A percentile compares a stretch with the other conserved stretches of the same genome.
Evolutionary conservation across 169 alveolate genomes (phyloP).

Genomic region (Cryptosporidium bovis): DNA sequence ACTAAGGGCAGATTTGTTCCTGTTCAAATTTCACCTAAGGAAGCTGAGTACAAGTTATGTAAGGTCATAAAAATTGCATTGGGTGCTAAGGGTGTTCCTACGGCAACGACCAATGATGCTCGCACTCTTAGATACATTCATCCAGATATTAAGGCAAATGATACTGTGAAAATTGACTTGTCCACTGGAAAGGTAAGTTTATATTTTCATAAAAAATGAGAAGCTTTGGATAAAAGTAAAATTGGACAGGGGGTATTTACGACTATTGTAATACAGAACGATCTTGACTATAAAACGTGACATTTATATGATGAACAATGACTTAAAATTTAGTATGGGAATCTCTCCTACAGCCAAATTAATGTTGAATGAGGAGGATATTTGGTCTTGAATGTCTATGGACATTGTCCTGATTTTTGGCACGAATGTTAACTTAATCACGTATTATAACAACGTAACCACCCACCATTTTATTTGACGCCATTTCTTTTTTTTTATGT

Average conservation of each 20-base stretch:
- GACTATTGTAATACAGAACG: neutral
- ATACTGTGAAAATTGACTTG: constrained; percentile 94
- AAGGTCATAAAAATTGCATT: constrained; percentile 91
- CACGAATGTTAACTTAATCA: neutral
- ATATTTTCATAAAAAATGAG: neutral
- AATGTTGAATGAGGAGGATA: constrained; percentile 26
- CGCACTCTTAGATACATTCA: constrained; percentile 98
- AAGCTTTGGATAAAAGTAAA: neutral
- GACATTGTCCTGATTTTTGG: constrained; percentile 52
- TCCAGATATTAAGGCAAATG: constrained; percentile 97
- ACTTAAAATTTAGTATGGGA: constrained; percentile 42
- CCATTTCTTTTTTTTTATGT: neutral
- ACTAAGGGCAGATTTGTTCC: constrained; percentile 97
- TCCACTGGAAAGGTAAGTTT: constrained; percentile 92
- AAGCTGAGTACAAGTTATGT: constrained; percentile 96
- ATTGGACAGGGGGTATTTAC: neutral
- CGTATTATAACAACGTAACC: neutral
- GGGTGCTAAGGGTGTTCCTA: constrained; percentile 96
- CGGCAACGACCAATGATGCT: constrained; percentile 97
- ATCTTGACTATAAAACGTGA: neutral
- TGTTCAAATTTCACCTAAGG: constrained; percentile 94
- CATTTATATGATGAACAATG: constrained; percentile 62
- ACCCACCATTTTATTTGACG: too few relatives aligned
- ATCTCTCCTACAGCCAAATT: constrained; percentile 51
- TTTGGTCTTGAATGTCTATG: constrained; percentile 46